Base-by-base conservation (phyloP, 2,329 filamentous ascomycete species). In the Aureobasidium namibiae region DNA sequence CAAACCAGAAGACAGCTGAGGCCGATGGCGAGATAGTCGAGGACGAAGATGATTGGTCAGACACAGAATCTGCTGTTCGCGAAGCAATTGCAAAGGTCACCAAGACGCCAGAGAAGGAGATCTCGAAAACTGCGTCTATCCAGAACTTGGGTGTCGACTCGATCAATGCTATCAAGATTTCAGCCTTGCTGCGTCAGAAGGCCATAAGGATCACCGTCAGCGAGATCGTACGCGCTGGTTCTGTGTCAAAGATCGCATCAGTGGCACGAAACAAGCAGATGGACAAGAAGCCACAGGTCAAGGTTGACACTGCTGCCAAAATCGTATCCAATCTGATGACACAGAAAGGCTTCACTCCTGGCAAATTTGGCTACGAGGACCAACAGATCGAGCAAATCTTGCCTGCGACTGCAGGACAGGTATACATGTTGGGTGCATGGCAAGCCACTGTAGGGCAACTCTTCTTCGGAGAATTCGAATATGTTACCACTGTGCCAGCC, bases 121-220 rank as follows among this genome's bases (percentile, higher is more conserved):
- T 96, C 54, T 72, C 74, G 2, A 79, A 78, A 59, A 75, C 78
- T 0, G 81, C 85, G 53, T 89, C 81, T 0, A 81, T 96, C 13
- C 95, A 94, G 70, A 86, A 94, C 63, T 79, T 96, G 1, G 92
- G 92, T 0, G 82, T 96, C 1, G 92, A 96, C 69, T 96, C 92
- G 0, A 95, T 96, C 70, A 92, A 87, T 63, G 87, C 90, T 1
- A 94, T 96, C 74, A 95, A 94, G 67, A 84, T 91, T 3, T 84
- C 85, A 9, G 81, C 86, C 0, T 76, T 91, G 8, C 75, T 96
- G 4, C 84, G 83, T 42, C 87, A 82, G 64, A 73, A 78, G 42
- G 82, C 78, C 0, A 72, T 96, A 8, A 72, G 74, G 13, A 70
- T 95, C 1, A 79, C 80, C 34, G 87, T 92, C 3, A 85, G 87